phyloP scores from a whole-genome alignment of 2,329 filamentous ascomycete genomes.

The Epichloe elymi region DNA sequence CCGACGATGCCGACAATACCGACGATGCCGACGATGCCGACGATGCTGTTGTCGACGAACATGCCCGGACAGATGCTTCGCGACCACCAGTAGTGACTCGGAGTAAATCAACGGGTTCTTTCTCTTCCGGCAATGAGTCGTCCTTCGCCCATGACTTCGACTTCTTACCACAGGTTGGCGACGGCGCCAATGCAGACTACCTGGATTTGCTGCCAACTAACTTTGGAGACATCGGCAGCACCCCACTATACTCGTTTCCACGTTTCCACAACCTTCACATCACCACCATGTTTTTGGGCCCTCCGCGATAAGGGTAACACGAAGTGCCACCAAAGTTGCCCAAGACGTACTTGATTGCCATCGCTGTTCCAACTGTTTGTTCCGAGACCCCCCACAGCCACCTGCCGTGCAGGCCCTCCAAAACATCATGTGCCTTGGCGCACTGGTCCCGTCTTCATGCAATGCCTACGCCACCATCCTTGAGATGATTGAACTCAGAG shows the following conservation, averaged over 20 bases:
- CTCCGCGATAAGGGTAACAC: slow-evolving; percentile 33
- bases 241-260: slow-evolving; percentile 7
- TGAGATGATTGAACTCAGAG: slow-evolving; percentile 39
- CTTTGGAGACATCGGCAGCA: slow-evolving; percentile 9
- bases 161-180: slow-evolving; percentile 19
- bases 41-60: background rate
- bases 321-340: slow-evolving; percentile 33
- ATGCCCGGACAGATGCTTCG: background rate
- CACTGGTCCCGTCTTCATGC: slow-evolving; percentile 43
- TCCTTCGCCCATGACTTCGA: slow-evolving; percentile 15
- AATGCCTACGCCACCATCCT: slow-evolving; percentile 45
- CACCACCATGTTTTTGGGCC: slow-evolving; percentile 8
- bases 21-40: too few relatives aligned
- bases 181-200: slow-evolving; percentile 18
- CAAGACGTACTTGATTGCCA: slow-evolving; percentile 39
- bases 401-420: slow-evolving; percentile 39
- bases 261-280: background rate
- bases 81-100: background rate
- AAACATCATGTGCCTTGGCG: slow-evolving; percentile 44
- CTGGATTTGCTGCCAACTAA: slow-evolving; percentile 23
- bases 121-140: background rate
- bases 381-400: slow-evolving; percentile 19
- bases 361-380: slow-evolving; percentile 29
- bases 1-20: slow-evolving; percentile 12
- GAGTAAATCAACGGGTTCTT: background rate